These are phyloP conservation scores for Dactylellina leptospora DNA, from an alignment of 2,329 filamentous ascomycete genomes.

Conservation along the genomic window DNA sequence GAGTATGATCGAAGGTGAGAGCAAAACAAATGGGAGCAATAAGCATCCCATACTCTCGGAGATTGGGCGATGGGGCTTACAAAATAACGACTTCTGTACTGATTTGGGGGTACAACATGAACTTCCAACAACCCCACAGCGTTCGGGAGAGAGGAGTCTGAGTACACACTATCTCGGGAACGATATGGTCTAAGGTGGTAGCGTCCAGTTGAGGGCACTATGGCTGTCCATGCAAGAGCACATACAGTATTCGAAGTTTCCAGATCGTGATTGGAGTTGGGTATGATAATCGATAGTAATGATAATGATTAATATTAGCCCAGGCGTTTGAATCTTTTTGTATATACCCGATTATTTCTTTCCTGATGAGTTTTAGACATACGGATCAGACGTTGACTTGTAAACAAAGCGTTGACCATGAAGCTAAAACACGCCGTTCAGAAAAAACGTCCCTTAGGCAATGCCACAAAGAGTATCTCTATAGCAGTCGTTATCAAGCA, in stretches of 20 bases:
- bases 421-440: not conserved
- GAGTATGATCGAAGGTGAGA: constrained; percentile 16
- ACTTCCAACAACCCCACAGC: constrained; percentile 14
- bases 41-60: constrained; percentile 13
- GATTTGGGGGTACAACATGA: constrained; percentile 41
- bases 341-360: no score
- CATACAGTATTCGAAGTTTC: no score
- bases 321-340: no score
- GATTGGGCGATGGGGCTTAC: constrained; percentile 38
- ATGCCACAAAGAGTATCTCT: constrained; percentile 37
- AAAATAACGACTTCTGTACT: constrained; percentile 37
- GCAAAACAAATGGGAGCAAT: not conserved
- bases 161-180: constrained; percentile 31
- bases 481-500: constrained; percentile 9
- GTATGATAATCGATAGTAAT: no score
- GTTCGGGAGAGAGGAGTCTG: constrained; percentile 12
- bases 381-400: no score
- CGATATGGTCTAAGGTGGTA: not conserved
- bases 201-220: no score
- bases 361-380: no score
- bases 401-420: no score
- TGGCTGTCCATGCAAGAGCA: no score
- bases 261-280: no score
- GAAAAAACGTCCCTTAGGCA: constrained; percentile 32
- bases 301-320: no score